Evolutionary conservation across 2,329 filamentous ascomycete species (phyloP), one percentile per base, ranked within the genome.

Genomic region (Xylaria sp.): DNA sequence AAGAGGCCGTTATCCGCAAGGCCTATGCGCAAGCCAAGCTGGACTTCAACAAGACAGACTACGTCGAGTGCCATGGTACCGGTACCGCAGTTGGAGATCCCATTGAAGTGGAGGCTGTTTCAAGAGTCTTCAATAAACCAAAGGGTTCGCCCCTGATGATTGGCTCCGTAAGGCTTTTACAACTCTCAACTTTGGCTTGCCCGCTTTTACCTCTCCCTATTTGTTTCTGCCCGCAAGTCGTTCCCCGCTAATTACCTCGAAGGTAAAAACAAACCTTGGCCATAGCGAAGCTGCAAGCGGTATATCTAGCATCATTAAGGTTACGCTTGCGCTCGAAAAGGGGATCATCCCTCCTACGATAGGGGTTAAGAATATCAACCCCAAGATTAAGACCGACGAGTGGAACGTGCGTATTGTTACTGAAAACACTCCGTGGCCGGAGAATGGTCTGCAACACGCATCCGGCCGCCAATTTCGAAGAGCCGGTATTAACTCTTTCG

Each of bases 11-110:
- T 0, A 76, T 76, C n/a, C 50, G 66, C 21, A 58, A 62, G 11
- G 68, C 70, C 0, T 78, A 78, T 54, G 17, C 18, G 0, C 50
- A 53, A 4, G 70, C 72, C 0, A 73, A 66, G 4, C 63, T 71
- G 0, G 54, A 39, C 16, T 59, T 47, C 24, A 13, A 5, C 42
- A 66, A 56, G 44, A 67, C 62, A 43, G 61, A 60, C 20, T 65
- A 65, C 16, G 20, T 71, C 6, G 67, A 71, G 38, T 65, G 63
- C 11, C 69, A 72, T 44, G 69, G 69, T 1, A 72, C 69, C 0
- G 63, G 65, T 0, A 66, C 64, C 3, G 11, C 46, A 0, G 46
- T 61, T 7, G 67, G 67, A 2, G 68, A 70, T 45, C 57, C 63
- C 1, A 57, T 61, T 1, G 68, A 71, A 44, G 56, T 66, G 1